Evolutionary conservation across 2,329 filamentous ascomycete genomes (phyloP).

Genomic region (Balansia obtecta): DNA sequence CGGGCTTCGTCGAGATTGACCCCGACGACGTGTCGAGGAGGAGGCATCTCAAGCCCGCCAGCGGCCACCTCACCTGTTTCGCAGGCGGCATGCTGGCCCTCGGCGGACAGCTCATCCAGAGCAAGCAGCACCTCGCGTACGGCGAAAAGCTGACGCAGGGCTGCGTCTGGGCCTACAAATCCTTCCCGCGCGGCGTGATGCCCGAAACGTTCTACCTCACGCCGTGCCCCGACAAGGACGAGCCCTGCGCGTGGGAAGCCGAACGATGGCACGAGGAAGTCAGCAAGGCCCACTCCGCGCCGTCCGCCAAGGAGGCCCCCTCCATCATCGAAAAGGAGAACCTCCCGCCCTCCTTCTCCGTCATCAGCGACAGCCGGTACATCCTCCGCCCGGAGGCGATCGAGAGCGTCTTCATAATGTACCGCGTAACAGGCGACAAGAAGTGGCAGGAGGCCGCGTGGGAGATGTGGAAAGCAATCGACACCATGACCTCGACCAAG

Average conservation of each 20-base stretch:
- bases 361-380: conserved; percentile 37
- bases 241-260: conserved; percentile 22
- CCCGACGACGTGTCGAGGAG: conserved; percentile 26
- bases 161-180: conserved; percentile 57
- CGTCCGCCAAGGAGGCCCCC: conserved; percentile 11
- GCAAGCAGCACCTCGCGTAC: conserved; percentile 47
- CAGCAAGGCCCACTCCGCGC: conserved; percentile 12
- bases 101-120: conserved; percentile 48
- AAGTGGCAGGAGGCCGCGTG: conserved; percentile 33
- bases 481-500: conserved; percentile 32
- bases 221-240: conserved; percentile 19
- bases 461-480: conserved; percentile 39
- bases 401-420: conserved; percentile 41
- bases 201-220: conserved; percentile 35
- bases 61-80: conserved; percentile 30
- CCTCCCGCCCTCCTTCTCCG: conserved; percentile 49
- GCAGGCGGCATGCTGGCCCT: conserved; percentile 59
- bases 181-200: conserved; percentile 46
- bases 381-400: conserved; percentile 41
- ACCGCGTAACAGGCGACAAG: conserved; percentile 37
- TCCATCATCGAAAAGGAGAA: conserved; percentile 15
- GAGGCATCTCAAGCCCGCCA: neutral
- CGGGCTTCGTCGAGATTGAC: conserved; percentile 31
- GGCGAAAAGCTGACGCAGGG: conserved; percentile 53
- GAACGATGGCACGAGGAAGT: conserved; percentile 22